phyloP scores from a whole-genome alignment of 2,329 filamentous ascomycete genomes.

The Hypoxylon sp. region DNA sequence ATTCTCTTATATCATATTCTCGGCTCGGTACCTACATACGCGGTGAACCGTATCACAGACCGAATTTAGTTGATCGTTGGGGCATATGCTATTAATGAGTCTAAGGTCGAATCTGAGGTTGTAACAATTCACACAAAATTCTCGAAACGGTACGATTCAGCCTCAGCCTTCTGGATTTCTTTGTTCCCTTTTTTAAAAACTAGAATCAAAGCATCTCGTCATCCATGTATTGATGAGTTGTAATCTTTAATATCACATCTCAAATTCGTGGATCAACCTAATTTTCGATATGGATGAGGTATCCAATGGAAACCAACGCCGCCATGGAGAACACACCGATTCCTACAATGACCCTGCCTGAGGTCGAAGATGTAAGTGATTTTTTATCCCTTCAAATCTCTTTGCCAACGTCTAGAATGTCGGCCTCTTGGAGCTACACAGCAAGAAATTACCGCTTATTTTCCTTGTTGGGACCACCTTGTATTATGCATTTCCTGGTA shows the following conservation, averaged over 20 bases:
- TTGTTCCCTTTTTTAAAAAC: neutral
- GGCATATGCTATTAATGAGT: slow-evolving; percentile 8
- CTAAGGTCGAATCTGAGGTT: slow-evolving; percentile 1
- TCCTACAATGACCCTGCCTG: slow-evolving; percentile 48
- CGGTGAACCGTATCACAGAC: slow-evolving; percentile 10
- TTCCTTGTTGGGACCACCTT: neutral
- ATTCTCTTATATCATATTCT: neutral
- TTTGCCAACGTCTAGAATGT: neutral
- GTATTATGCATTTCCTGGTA: neutral
- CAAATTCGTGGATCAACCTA: slow-evolving; percentile 16
- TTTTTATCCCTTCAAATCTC: neutral
- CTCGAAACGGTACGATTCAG: neutral
- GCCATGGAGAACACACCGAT: slow-evolving; percentile 49
- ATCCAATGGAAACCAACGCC: slow-evolving; percentile 36
- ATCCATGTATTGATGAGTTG: slow-evolving; percentile 9
- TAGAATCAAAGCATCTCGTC: neutral
- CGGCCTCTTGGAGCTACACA: neutral
- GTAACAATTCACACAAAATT: slow-evolving; percentile 3
- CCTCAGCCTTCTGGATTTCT: neutral
- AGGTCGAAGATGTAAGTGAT: slow-evolving; percentile 51
- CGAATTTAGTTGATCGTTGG: neutral
- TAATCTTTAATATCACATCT: slow-evolving; percentile 9
- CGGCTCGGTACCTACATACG: slow-evolving; percentile 12
- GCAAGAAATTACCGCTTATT: neutral
- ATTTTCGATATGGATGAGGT: slow-evolving; percentile 48